Evolutionary conservation across 1,139 yeast genomes (phyloP).

Genomic region (Meyerozyma smithsonii): DNA sequence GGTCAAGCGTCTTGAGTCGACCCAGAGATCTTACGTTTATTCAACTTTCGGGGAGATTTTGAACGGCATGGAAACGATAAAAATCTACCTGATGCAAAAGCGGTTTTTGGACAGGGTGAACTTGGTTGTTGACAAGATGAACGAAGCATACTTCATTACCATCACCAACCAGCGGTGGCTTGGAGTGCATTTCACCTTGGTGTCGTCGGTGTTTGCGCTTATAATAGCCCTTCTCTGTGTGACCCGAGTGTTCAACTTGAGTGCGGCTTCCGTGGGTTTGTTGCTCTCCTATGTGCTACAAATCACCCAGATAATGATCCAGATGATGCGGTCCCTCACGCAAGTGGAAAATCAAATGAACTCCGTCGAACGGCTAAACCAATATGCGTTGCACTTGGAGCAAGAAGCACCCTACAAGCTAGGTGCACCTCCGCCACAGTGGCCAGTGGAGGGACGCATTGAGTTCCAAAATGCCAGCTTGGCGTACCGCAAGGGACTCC

Average conservation of each 20-base stretch:
- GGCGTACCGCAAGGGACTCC: constrained; percentile 9
- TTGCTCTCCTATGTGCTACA: constrained; percentile 9
- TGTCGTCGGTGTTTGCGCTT: constrained; percentile 1
- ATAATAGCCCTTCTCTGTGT: constrained; percentile 2
- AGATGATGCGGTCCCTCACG: constrained; percentile 9
- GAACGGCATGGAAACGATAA: constrained; percentile 6
- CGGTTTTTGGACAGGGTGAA: not conserved
- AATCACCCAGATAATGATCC: constrained; percentile 12
- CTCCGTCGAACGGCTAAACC: constrained; percentile 6
- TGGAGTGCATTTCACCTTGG: constrained; percentile 1
- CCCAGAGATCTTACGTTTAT: constrained; percentile 4
- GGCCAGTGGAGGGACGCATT: constrained; percentile 9
- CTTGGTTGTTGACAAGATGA: constrained; percentile 3
- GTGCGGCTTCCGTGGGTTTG: constrained; percentile 6
- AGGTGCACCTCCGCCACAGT: constrained; percentile 5
- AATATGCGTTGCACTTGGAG: constrained; percentile 4
- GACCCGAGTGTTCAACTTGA: constrained; percentile 1
- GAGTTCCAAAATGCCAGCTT: constrained; percentile 5
- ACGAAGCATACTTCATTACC: constrained; percentile 4
- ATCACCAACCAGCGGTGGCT: constrained; percentile 6
- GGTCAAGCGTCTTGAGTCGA: constrained; percentile 5
- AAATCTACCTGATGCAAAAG: not conserved
- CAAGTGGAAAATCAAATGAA: constrained; percentile 6
- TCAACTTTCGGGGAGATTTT: constrained; percentile 4
- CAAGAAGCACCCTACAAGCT: constrained; percentile 5